Conservation (phyloP, 2,329 filamentous ascomycete species). For the Periglandula ipomoeae region DNA sequence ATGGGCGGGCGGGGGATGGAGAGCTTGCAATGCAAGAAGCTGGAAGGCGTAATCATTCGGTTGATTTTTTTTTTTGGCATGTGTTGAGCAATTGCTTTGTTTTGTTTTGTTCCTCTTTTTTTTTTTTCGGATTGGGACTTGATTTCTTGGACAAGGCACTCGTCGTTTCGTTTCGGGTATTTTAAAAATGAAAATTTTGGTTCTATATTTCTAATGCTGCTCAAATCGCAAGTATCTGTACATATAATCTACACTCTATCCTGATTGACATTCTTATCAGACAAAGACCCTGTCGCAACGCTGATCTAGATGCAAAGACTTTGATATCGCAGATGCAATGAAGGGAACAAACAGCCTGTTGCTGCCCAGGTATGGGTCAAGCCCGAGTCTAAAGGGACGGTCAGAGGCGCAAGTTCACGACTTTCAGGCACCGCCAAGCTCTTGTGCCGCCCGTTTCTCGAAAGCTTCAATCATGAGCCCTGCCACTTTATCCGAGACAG, state of each 20-base stretch:
- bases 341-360: neutral
- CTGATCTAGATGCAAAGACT: neutral
- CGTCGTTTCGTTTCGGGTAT: neutral
- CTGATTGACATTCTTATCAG: neutral
- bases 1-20: neutral
- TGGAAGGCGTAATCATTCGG: neutral
- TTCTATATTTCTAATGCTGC: neutral
- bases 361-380: too few species aligned
- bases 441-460: slow-evolving; percentile 62
- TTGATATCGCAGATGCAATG: neutral
- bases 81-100: neutral
- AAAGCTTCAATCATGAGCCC: slow-evolving; percentile 89
- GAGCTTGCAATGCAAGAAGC: neutral
- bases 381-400: neutral
- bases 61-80: neutral
- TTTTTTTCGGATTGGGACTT: neutral
- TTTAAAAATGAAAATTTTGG: neutral
- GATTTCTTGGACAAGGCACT: neutral
- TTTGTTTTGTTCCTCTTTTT: neutral
- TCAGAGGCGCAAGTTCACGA: neutral
- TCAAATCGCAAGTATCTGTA: neutral
- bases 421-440: slow-evolving; percentile 11
- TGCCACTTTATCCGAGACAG: slow-evolving; percentile 76
- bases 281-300: neutral
- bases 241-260: neutral